Conservation (phyloP, 2,329 filamentous ascomycete species). For the Talaromyces albobiverticillius region DNA sequence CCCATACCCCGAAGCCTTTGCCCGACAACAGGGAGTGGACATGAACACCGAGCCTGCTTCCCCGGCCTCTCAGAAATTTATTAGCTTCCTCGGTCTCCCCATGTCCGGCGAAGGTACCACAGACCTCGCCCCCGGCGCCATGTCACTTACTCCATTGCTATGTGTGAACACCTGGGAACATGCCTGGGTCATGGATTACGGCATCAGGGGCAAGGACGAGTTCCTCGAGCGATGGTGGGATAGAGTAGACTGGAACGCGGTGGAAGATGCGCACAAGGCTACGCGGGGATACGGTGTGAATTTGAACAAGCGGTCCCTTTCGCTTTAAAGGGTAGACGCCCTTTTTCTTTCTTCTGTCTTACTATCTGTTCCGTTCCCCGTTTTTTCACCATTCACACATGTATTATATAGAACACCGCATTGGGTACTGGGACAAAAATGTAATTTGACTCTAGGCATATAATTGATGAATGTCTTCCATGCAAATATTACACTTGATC, state of each 20-base stretch:
- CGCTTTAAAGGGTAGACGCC: background rate
- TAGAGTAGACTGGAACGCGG: slow-evolving; percentile 77
- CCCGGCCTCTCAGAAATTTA: slow-evolving; percentile 20
- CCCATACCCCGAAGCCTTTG: slow-evolving; percentile 81
- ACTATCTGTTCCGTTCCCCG: background rate
- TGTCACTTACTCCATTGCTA: slow-evolving; percentile 70
- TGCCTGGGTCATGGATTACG: slow-evolving; percentile 82
- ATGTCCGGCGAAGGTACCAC: slow-evolving; percentile 21
- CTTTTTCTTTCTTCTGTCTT: slow-evolving; percentile 5
- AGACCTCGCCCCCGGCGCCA: slow-evolving; percentile 38
- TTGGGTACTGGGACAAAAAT: slow-evolving; percentile 12
- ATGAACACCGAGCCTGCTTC: slow-evolving; percentile 42
- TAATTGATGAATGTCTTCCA: background rate
- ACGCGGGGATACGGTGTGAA: slow-evolving; percentile 16
- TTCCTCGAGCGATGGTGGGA: slow-evolving; percentile 87
- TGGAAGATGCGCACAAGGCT: slow-evolving; percentile 50
- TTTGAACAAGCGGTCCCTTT: slow-evolving; percentile 8
- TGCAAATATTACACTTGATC: background rate
- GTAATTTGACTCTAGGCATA: background rate
- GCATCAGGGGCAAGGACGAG: slow-evolving; percentile 67
- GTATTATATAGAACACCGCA: slow-evolving; percentile 15
- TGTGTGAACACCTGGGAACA: slow-evolving; percentile 98
- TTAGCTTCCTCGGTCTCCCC: slow-evolving; percentile 19
- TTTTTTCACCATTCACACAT: too few species aligned
- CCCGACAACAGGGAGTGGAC: slow-evolving; percentile 60